Evolutionary conservation across 208 protist genomes (phyloP).

Genomic region (Trypanosoma platydactyli): DNA sequence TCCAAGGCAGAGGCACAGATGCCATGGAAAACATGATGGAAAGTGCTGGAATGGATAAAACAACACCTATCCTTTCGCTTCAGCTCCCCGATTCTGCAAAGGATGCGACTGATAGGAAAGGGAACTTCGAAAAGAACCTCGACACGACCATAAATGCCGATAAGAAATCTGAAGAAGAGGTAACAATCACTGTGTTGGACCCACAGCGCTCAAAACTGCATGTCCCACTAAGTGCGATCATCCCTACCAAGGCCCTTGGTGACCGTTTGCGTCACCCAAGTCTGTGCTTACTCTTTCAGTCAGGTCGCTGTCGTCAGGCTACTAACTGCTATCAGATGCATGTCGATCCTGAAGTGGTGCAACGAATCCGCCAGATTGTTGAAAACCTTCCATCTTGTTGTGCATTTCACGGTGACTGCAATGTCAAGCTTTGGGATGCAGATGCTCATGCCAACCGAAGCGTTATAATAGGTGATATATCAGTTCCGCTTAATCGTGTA

Average conservation of each 20-base stretch:
- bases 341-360: slow-evolving; percentile 55
- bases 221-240: slow-evolving; percentile 58
- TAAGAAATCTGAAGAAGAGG: background rate
- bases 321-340: slow-evolving; percentile 80
- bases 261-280: slow-evolving; percentile 55
- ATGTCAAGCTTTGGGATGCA: slow-evolving; percentile 39
- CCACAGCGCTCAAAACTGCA: slow-evolving; percentile 71
- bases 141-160: background rate
- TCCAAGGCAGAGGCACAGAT: background rate
- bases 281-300: slow-evolving; percentile 79
- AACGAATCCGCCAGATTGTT: slow-evolving; percentile 49
- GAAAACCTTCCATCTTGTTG: slow-evolving; percentile 77
- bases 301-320: slow-evolving; percentile 63
- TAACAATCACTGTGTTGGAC: slow-evolving; percentile 52
- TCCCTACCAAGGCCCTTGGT: slow-evolving; percentile 56
- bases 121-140: background rate
- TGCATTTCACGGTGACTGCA: slow-evolving; percentile 63
- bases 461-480: slow-evolving; percentile 18
- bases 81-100: slow-evolving; percentile 1
- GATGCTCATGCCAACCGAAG: slow-evolving; percentile 8
- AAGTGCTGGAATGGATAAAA: slow-evolving; percentile 1
- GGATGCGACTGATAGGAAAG: background rate
- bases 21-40: background rate
- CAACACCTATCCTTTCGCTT: background rate
- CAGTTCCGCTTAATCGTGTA: slow-evolving; percentile 43